Percentiles rank a stretch among this genome's conserved stretches.
Evolutionary conservation across 2,329 filamentous ascomycete species (phyloP).

Genomic region (Ceratocystis eucalypticola): DNA sequence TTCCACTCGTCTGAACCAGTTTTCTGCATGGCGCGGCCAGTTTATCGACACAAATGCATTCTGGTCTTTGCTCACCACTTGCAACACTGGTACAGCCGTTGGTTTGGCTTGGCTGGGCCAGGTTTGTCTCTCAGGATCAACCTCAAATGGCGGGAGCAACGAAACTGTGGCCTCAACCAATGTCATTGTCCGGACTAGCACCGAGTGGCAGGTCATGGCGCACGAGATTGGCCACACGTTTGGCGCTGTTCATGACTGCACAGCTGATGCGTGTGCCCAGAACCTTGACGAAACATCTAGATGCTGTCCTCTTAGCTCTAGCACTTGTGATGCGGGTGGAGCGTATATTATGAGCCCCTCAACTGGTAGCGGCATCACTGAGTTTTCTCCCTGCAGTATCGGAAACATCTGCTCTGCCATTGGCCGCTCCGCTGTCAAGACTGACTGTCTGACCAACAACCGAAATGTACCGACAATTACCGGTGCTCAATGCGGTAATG

Average conservation of each 20-base stretch:
- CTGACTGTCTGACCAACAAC: conserved; percentile 71
- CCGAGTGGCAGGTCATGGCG: conserved; percentile 91
- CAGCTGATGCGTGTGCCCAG: conserved; percentile 49
- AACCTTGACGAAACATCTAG: conserved; percentile 38
- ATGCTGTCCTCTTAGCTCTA: conserved; percentile 66
- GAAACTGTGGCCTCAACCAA: conserved; percentile 78
- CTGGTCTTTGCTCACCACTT: conserved; percentile 79
- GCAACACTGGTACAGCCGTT: conserved; percentile 69
- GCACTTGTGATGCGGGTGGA: conserved; percentile 60
- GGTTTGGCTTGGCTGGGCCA: conserved; percentile 89
- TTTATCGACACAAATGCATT: conserved; percentile 72
- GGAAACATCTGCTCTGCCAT: conserved; percentile 90
- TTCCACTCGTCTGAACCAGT: conserved; percentile 66
- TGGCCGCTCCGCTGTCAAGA: conserved; percentile 60
- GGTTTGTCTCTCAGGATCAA: conserved; percentile 53
- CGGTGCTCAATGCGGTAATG: conserved; percentile 83
- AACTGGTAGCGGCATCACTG: conserved; percentile 55
- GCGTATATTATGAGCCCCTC: conserved; percentile 94
- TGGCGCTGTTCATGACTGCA: conserved; percentile 91
- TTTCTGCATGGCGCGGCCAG: conserved; percentile 75
- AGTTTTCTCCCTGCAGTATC: conserved; percentile 77
- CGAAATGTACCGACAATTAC: conserved; percentile 67
- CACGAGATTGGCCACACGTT: conserved; percentile 93
- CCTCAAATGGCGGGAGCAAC: conserved; percentile 38
- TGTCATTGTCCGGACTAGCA: conserved; percentile 69